These are phyloP conservation scores for Tulasnella calospora DNA, from an alignment of 768 basidiomycete genomes.

Conservation along the genomic window DNA sequence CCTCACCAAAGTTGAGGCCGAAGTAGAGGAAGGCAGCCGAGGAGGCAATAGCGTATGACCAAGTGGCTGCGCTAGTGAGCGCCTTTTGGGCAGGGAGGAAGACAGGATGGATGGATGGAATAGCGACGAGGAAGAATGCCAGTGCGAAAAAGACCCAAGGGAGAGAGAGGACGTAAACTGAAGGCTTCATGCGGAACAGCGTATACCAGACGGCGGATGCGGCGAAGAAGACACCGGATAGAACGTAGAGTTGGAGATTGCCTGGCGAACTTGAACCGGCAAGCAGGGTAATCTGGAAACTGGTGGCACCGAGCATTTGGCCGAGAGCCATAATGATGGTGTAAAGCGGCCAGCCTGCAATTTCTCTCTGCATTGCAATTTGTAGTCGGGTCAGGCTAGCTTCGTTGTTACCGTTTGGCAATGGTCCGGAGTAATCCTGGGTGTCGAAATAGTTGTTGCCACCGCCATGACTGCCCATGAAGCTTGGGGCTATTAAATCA, in stretches of 20 bases:
- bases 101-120: slow-evolving; percentile 65
- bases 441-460: slow-evolving; percentile 43
- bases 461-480: slow-evolving; percentile 30
- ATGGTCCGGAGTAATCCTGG: slow-evolving; percentile 45
- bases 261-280: slow-evolving; percentile 81
- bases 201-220: slow-evolving; percentile 86
- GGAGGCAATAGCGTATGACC: slow-evolving; percentile 89
- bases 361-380: slow-evolving; percentile 72
- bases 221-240: slow-evolving; percentile 82
- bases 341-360: slow-evolving; percentile 86
- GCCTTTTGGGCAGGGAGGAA: slow-evolving; percentile 59
- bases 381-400: slow-evolving; percentile 77
- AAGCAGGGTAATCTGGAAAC: slow-evolving; percentile 89
- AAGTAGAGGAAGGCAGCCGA: slow-evolving; percentile 91
- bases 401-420: slow-evolving; percentile 44
- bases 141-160: slow-evolving; percentile 91
- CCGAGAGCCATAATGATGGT: slow-evolving; percentile 82
- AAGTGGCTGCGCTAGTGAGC: slow-evolving; percentile 73
- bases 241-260: slow-evolving; percentile 77
- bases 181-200: slow-evolving; percentile 82
- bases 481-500: slow-evolving; percentile 44
- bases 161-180: slow-evolving; percentile 74
- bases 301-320: slow-evolving; percentile 86
- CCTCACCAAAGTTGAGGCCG: slow-evolving; percentile 94
- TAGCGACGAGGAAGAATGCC: slow-evolving; percentile 86